These are phyloP conservation scores for Fusarium sulawesiense DNA, from an alignment of 2,329 filamentous ascomycete species.

Conservation along the genomic window DNA sequence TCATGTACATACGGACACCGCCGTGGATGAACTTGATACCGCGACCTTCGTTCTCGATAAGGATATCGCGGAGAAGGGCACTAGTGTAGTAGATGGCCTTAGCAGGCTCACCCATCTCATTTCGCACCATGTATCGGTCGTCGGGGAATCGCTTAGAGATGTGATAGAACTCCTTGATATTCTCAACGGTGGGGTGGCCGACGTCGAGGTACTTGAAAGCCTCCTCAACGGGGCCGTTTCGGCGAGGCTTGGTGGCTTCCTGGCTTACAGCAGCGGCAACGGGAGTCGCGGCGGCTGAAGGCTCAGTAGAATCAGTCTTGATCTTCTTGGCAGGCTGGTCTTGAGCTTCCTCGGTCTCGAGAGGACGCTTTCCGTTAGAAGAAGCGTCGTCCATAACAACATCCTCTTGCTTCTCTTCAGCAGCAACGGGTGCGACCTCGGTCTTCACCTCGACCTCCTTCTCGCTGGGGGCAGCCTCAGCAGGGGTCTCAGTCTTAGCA, in stretches of 20 bases:
- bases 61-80: constrained; percentile 83
- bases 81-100: constrained; percentile 98
- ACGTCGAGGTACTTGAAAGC: constrained; percentile 90
- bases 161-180: constrained; percentile 86
- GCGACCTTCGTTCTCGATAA: constrained; percentile 86
- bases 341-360: constrained; percentile 52
- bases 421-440: neutral
- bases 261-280: constrained; percentile 41
- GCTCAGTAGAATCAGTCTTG: constrained; percentile 54
- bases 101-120: constrained; percentile 85
- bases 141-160: constrained; percentile 86
- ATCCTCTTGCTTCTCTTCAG: constrained; percentile 45
- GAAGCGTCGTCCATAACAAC: constrained; percentile 47
- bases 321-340: constrained; percentile 61
- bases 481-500: constrained; percentile 28
- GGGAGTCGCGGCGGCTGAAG: constrained; percentile 37
- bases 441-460: constrained; percentile 48
- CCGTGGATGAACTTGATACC: constrained; percentile 97
- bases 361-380: constrained; percentile 51
- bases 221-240: constrained; percentile 77
- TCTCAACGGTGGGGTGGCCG: constrained; percentile 79
- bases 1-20: constrained; percentile 99
- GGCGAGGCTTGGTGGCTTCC: constrained; percentile 51
- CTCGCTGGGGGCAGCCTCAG: constrained; percentile 25
- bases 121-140: constrained; percentile 95